Evolutionary conservation across 768 basidiomycete genomes (phyloP), one percentile per base, ranked within the genome.

Genomic region (Xerocomus potaroensis): DNA sequence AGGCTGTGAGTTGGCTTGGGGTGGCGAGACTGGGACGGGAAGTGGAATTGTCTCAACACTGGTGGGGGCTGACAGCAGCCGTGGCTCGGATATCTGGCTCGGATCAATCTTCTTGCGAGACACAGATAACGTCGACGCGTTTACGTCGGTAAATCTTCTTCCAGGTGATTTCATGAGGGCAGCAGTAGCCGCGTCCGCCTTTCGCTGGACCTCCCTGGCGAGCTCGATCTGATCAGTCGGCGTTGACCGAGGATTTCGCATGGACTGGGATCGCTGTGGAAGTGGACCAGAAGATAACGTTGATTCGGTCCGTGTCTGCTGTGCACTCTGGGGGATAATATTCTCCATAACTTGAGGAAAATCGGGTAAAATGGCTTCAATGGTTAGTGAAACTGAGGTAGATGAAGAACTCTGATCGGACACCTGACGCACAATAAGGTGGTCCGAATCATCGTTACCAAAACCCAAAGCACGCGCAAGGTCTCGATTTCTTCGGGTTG

Each of bases 391-490:
- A 39, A 61, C 43, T 8, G 67, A 61, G 16, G 62, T 49, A 47
- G 66, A 52, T 21, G 63, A 59, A 35, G 63, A 58, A 23, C 60
- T 60, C n/a, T 57, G 60, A 37, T 48, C 45, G 33, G 54, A 49
- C 26, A 50, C 40, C 39, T 59, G 52, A 32, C 65, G 55, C 16
- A 51, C 52, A 14, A 61, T 29, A 27, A 63, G 51, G 19, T 21
- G 53, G 29, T 65, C 57, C 26, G 60, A 58, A 22, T 69, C 72
- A 45, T 76, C 73, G 15, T 59, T 64, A 15, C 84, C 87, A 55
- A 91, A 89, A 14, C 64, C 64, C 33, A 91, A 68, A 15, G 81
- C 83, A 46, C 83, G 82, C 2, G 87, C 84, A n/a, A 91, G 74
- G 58, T 86, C 84, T 53, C 84, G 73, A 53, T 84, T 83, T 43